Base-by-base conservation (phyloP, 2,329 filamentous ascomycete genomes). In the Paracoccidioides lutzii region DNA sequence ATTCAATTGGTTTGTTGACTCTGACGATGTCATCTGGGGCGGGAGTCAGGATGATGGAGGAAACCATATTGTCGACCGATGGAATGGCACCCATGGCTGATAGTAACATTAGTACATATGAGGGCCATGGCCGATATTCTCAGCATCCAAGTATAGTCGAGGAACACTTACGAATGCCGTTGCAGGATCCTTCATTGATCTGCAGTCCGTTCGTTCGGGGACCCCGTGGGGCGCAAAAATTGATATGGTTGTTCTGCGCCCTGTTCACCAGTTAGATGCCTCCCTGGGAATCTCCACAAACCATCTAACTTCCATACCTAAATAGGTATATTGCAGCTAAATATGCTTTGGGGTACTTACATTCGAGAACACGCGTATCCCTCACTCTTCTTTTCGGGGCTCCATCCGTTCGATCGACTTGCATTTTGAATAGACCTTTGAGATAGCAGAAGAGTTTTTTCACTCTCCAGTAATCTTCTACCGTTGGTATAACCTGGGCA, bases 121-220 rank as follows among this genome's bases (percentile, higher is more conserved):
- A 22, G 22, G 22, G 22, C 2, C 22, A 22, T 22, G 22, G 22
- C 22, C 10, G 22, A 15, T 32, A 15, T 10, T 8, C n/a, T 22
- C n/a, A 2, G 15, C 15, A n/a, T 33, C 30, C 35, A 51, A n/a
- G 28, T 1, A 14, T 22, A 22, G 22, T 2, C 4, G 3, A 28
- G 32, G 1, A 41, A 22, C 22, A 52, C 49, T 42, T 15, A 52
- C 49, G 75, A 54, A 80, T 76, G 55, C 75, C 74, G 63, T 80
- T 81, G 67, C 79, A 81, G 41, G 78, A 79, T 8, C 78, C 77
- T 1, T 57, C 63, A 35, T 69, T 66, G 59, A 72, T 66, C 60
- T 81, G 78, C 3, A 69, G 67, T 58, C 78, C 79, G 59, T 81
- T 80, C 58, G 78, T 81, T 50, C 77, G 61, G 2, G 70, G 73